These are phyloP conservation scores for Musa acuminata DNA, from an alignment of 176 grass and related monocot genomes.

Conservation along the genomic window DNA sequence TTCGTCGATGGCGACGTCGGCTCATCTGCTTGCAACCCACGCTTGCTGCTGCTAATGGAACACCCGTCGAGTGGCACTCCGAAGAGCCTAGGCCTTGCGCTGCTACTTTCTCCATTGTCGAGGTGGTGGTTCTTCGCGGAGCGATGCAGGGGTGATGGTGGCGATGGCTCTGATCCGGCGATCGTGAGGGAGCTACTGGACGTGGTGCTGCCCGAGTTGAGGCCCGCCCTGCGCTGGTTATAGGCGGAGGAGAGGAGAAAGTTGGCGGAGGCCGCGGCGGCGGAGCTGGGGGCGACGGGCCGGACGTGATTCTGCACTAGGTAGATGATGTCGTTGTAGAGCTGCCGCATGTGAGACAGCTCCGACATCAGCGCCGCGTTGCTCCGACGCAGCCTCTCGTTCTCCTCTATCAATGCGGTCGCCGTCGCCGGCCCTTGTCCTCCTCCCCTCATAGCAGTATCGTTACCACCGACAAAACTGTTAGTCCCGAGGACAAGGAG, in stretches of 20 bases:
- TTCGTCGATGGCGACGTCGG: constrained; percentile 14
- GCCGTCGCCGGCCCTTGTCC: constrained; percentile 15
- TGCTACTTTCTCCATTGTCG: constrained; percentile 10
- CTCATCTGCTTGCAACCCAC: not conserved
- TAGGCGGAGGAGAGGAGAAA: constrained; percentile 37
- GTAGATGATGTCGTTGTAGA: constrained; percentile 22
- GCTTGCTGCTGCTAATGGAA: not conserved
- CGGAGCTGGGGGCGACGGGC: constrained; percentile 8
- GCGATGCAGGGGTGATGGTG: not conserved
- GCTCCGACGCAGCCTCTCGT: constrained; percentile 17
- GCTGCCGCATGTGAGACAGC: constrained; percentile 15
- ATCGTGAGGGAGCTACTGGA: constrained; percentile 17
- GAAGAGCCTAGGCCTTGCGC: not conserved
- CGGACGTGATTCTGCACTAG: constrained; percentile 14
- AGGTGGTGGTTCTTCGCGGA: not conserved
- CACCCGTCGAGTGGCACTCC: not conserved
- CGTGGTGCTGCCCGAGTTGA: constrained; percentile 25
- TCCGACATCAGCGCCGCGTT: constrained; percentile 17
- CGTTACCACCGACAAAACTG: not conserved
- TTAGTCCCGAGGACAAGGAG: constrained; percentile 5
- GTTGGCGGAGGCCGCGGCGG: constrained; percentile 20
- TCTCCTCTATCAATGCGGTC: constrained; percentile 11
- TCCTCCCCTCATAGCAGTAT: not conserved
- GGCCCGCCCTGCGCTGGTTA: not conserved
- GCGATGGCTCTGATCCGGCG: not conserved